Percentiles rank a stretch among this genome's conserved stretches.
Evolutionary conservation across 2,329 filamentous ascomycete species (phyloP).

Genomic region (Clonostachys chloroleuca): DNA sequence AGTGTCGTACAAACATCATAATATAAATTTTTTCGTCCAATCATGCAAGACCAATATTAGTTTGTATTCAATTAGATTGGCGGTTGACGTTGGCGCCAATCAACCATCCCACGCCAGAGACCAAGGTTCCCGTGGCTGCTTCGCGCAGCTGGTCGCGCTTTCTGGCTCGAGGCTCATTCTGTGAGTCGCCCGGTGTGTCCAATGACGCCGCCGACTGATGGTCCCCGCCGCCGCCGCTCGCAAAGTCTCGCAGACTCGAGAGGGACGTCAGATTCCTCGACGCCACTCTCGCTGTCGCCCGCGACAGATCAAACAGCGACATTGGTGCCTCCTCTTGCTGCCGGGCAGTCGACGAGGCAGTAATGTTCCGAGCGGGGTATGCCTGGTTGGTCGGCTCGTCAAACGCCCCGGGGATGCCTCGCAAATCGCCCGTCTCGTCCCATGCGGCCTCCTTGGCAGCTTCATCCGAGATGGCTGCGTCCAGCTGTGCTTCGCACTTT

Average conservation of each 20-base stretch:
- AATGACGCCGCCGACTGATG: too few relatives aligned
- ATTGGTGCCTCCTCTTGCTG: conserved; percentile 53
- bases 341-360: conserved; percentile 24
- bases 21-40: too few relatives aligned
- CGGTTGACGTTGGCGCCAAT: conserved; percentile 45
- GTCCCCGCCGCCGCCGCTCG: conserved; percentile 4
- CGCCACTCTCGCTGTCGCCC: conserved; percentile 55
- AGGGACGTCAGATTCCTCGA: conserved; percentile 54
- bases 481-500: conserved; percentile 74
- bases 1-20: too few relatives aligned
- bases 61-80: background rate
- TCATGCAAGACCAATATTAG: too few relatives aligned
- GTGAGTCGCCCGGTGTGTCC: conserved; percentile 15
- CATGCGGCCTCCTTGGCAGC: conserved; percentile 65
- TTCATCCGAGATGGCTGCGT: conserved; percentile 61
- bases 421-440: conserved; percentile 60
- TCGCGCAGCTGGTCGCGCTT: conserved; percentile 70
- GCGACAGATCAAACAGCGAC: conserved; percentile 61
- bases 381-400: conserved; percentile 16
- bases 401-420: conserved; percentile 53
- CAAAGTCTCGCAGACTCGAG: conserved; percentile 38
- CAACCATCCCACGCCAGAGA: conserved; percentile 64
- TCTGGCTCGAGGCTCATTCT: conserved; percentile 40
- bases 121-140: conserved; percentile 62
- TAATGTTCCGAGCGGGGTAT: conserved; percentile 22